phyloP scores from a whole-genome alignment of 805 yeast species.

The Cyberlindnera nakhonratchasimensis region DNA sequence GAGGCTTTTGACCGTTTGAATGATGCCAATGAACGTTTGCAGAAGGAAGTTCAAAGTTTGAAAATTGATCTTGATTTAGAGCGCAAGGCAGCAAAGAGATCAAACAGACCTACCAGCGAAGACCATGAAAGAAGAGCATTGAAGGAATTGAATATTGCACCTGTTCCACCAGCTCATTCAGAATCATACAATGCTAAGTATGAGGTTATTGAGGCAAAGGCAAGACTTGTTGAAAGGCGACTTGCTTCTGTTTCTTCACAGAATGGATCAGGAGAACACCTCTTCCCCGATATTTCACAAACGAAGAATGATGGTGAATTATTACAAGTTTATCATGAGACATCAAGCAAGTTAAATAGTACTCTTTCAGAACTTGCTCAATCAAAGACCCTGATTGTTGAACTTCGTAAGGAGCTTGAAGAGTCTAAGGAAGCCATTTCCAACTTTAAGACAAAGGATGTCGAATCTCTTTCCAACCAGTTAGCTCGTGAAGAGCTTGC shows the following conservation, averaged over 20 bases:
- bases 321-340: slow-evolving; percentile 47
- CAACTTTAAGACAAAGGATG: slow-evolving; percentile 15
- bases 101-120: slow-evolving; percentile 40
- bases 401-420: slow-evolving; percentile 39
- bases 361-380: slow-evolving; percentile 42
- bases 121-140: slow-evolving; percentile 40
- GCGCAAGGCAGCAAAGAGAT: slow-evolving; percentile 46
- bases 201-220: slow-evolving; percentile 46
- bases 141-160: slow-evolving; percentile 16
- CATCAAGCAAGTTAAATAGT: slow-evolving; percentile 40
- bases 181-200: slow-evolving; percentile 39
- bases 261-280: not conserved
- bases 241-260: slow-evolving; percentile 18
- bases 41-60: slow-evolving; percentile 45
- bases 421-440: slow-evolving; percentile 32
- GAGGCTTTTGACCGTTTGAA: slow-evolving; percentile 20
- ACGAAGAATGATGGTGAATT: slow-evolving; percentile 39
- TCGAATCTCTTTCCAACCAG: slow-evolving; percentile 20
- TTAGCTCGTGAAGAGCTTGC: slow-evolving; percentile 37
- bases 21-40: slow-evolving; percentile 29
- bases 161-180: slow-evolving; percentile 9
- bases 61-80: slow-evolving; percentile 49
- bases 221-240: slow-evolving; percentile 39
- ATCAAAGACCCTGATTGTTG: slow-evolving; percentile 40
- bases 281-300: slow-evolving; percentile 3